Conservation (phyloP, 2,329 filamentous ascomycete species). For the Xylariaceae sp. region DNA sequence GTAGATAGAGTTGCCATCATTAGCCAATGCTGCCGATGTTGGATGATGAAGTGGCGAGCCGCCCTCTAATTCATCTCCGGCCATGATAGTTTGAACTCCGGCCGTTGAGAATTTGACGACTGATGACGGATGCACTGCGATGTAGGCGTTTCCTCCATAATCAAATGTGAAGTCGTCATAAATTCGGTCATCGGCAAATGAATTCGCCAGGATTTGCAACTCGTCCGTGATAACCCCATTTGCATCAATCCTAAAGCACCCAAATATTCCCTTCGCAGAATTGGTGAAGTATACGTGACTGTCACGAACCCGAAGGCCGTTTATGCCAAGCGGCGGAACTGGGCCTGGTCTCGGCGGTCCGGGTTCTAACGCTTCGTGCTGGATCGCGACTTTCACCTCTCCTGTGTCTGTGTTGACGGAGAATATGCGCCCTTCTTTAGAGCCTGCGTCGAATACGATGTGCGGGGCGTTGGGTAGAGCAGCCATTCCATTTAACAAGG, state of each 20-base stretch:
- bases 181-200: not conserved
- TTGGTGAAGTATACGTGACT: slow-evolving; percentile 23
- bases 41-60: not conserved
- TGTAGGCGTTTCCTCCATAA: slow-evolving; percentile 14
- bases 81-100: slow-evolving; percentile 15
- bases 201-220: slow-evolving; percentile 14
- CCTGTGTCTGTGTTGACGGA: slow-evolving; percentile 13
- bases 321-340: slow-evolving; percentile 14
- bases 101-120: slow-evolving; percentile 17
- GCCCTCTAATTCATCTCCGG: slow-evolving; percentile 1
- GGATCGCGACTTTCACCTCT: slow-evolving; percentile 12
- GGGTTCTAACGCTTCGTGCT: slow-evolving; percentile 11
- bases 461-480: slow-evolving; percentile 16
- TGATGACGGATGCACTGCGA: slow-evolving; percentile 17
- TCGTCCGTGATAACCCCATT: slow-evolving; percentile 12
- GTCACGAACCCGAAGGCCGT: slow-evolving; percentile 15
- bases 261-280: slow-evolving; percentile 14
- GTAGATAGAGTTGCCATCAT: not conserved
- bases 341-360: not conserved
- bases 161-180: slow-evolving; percentile 22
- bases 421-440: slow-evolving; percentile 16
- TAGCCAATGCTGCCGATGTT: not conserved
- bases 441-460: slow-evolving; percentile 17
- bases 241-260: slow-evolving; percentile 14
- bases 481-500: slow-evolving; percentile 17